Evolutionary conservation across 169 alveolate genomes (phyloP), one percentile per base, ranked within the genome.

Genomic region (Cystoisospora suis): DNA sequence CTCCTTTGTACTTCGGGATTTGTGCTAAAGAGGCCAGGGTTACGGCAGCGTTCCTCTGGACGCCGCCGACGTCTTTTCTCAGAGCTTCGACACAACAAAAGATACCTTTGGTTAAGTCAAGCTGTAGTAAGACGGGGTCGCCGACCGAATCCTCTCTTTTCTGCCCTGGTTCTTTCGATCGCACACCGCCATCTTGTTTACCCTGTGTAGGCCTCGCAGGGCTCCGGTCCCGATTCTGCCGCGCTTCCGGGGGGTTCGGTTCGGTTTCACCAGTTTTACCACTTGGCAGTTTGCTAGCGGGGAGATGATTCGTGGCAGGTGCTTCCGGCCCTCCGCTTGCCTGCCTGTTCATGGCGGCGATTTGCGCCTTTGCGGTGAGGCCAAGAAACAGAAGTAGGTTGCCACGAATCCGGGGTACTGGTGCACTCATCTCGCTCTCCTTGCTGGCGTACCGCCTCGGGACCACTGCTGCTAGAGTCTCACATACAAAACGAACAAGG

Each of bases 21-120:
- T 40, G 83, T 53, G 83, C 83, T 27, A 72, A 56, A 29, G 83
- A n/a, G 27, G 83, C 83, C 12, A 72, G 83, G 3, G 83, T 40
- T 29, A 72, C 56, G 36, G 83, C 83, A 23, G 83, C 83, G 27
- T 72, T 72, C 1, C 83, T n/a, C 56, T 72, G 83, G 9, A 56
- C 36, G 17, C 83, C 83, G 56, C 56, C 56, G 27, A 72, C 53
- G 53, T 72, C 83, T 72, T 72, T 72, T 12, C 83, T 6, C 47
- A 72, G 83, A 27, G 83, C 47, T 27, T 72, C 83, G 9, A 72
- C 32, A 38, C 83, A 72, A 27, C 83, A 72, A 34, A 38, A 27
- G n/a, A 65, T 65, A 7, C 42, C 77, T 12, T 23, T 44, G 44
- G 36, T 65, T n/a, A 65, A 23, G 40, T 65, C 77, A 36, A 65